These are phyloP conservation scores for Xylariomycetidae sp. DNA, from an alignment of 2,329 filamentous ascomycete species.

Conservation along the genomic window DNA sequence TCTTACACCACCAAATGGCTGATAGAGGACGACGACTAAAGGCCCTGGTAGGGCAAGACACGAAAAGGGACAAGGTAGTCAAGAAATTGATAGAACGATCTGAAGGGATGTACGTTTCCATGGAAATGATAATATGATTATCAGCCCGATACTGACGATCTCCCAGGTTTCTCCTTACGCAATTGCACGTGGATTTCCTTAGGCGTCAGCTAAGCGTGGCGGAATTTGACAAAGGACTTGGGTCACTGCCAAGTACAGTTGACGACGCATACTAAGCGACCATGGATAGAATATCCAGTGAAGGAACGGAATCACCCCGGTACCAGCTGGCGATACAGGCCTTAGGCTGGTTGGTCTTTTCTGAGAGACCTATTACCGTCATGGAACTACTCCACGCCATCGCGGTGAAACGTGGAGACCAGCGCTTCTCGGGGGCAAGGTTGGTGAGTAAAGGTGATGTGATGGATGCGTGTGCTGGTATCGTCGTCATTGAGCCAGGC, in stretches of 20 bases:
- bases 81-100: slow-evolving; percentile 1
- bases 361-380: slow-evolving; percentile 2
- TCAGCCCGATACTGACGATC: background rate
- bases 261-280: slow-evolving; percentile 3
- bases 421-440: background rate
- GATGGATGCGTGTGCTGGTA: slow-evolving; percentile 4
- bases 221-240: slow-evolving; percentile 1
- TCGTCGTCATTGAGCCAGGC: slow-evolving; percentile 4
- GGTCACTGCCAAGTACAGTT: slow-evolving; percentile 2
- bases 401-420: background rate
- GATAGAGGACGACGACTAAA: slow-evolving; percentile 1
- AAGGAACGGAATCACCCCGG: background rate
- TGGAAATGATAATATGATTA: background rate
- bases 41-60: background rate
- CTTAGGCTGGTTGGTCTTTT: slow-evolving; percentile 4
- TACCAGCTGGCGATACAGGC: slow-evolving; percentile 1
- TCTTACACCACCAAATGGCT: slow-evolving; percentile 1
- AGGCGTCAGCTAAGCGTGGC: background rate
- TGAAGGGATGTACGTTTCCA: slow-evolving; percentile 6
- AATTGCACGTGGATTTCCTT: slow-evolving; percentile 5
- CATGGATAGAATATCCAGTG: slow-evolving; percentile 3
- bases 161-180: slow-evolving; percentile 5
- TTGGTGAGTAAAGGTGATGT: slow-evolving; percentile 3
- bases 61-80: background rate
- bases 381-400: slow-evolving; percentile 5